A percentile compares a stretch with the other conserved stretches of the same genome.
These are phyloP conservation scores for Blastomyces parvus DNA, from an alignment of 2,329 filamentous ascomycete species.

Conservation along the genomic window DNA sequence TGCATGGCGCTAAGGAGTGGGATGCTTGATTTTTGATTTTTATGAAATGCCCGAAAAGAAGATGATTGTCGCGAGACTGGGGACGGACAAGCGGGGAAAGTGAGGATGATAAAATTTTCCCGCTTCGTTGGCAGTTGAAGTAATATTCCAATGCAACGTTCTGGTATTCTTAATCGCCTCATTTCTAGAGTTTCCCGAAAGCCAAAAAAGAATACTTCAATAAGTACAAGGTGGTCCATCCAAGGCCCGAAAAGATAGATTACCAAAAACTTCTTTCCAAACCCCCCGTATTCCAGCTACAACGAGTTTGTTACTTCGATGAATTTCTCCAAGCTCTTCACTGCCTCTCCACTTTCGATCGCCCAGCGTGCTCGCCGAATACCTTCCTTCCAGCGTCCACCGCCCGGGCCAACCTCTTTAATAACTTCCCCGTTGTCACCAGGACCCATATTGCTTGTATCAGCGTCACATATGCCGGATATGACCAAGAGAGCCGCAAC, in stretches of 20 bases:
- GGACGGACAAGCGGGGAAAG: not conserved
- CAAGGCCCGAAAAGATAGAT: not conserved
- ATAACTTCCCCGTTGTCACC: constrained; percentile 75
- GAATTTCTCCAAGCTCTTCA: constrained; percentile 72
- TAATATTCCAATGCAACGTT: not conserved
- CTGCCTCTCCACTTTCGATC: constrained; percentile 75
- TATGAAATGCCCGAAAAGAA: not conserved
- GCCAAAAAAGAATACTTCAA: not conserved
- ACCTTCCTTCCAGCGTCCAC: constrained; percentile 90
- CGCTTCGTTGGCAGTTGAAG: not conserved
- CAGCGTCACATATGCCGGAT: constrained; percentile 76
- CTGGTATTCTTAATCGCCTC: not conserved
- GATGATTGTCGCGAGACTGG: not conserved
- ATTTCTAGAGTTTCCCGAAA: not conserved
- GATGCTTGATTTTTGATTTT: constrained; percentile 16
- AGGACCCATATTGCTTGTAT: constrained; percentile 66
- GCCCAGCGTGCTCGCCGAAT: constrained; percentile 80
- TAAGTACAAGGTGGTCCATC: not conserved
- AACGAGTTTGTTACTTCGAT: constrained; percentile 65
- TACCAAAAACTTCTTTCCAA: not conserved
- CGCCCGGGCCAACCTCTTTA: constrained; percentile 71
- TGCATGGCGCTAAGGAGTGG: constrained; percentile 15
- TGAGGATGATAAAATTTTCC: not conserved
- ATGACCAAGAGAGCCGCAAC: constrained; percentile 79
- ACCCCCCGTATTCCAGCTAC: constrained; percentile 13